Evolutionary conservation across 352 stramenopile species (phyloP), one percentile per base, ranked within the genome.

Genomic region (Phytophthora uliginosa): DNA sequence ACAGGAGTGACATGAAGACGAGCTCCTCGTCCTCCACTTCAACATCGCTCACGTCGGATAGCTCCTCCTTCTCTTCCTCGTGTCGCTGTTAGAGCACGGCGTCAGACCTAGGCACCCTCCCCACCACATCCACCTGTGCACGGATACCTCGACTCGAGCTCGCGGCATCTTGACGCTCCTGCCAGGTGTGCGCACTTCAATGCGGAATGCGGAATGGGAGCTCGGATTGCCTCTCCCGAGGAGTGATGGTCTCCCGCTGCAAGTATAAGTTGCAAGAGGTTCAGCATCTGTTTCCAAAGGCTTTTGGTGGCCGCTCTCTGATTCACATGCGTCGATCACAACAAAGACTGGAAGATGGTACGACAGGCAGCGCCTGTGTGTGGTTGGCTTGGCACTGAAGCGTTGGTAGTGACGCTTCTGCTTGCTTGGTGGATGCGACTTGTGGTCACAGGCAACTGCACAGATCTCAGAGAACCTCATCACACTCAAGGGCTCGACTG

Each of bases 401-500:
- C 17, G 18, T 61, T 57, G n/a, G 52, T 17, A 54, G 7, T 64
- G 17, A 54, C 51, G 45, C 17, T 15, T 57, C 17, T 40, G 3
- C 13, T 60, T 47, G 12, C 17, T 42, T 66, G 31, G 7, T 38
- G 4, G 13, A 48, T 62, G 33, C n/a, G 26, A 28, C n/a, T 18
- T 48, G 22, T 17, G 76, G 8, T 17, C 59, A 47, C 62, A 95
- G 88, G 82, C 85, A 20, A 92, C 86, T 54, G 76, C 85, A 12
- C 86, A 94, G 67, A 69, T 91, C 40, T 85, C 81, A 17, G 84
- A 97, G 79, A 99, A 95, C 59, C 89, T 99, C 33, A 99, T 99
- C 75, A 99, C 98, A n/a, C 84, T 99, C 18, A 99, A 98, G 76
- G 98, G 98, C 48, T 99, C 96, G 24, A 98, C 98, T 3, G 97